Evolutionary conservation across 805 yeast genomes (phyloP).

Genomic region (Brettanomyces sp.): DNA sequence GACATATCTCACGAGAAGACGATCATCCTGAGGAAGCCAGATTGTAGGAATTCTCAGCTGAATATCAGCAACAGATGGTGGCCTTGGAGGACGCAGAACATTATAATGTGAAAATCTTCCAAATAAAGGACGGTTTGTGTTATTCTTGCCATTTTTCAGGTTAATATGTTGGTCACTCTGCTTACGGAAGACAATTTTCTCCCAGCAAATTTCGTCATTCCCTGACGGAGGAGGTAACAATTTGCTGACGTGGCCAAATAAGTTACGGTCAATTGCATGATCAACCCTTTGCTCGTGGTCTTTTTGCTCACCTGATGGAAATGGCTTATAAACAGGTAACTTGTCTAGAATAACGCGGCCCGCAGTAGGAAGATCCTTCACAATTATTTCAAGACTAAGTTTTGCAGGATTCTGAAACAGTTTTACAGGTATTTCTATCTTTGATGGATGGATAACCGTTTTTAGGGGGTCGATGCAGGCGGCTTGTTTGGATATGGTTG

Average conservation of each 20-base stretch:
- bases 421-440: too few relatives aligned
- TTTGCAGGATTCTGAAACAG: too few relatives aligned
- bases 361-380: not conserved
- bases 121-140: conserved; percentile 41
- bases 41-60: conserved; percentile 85
- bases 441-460: too few relatives aligned
- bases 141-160: conserved; percentile 24
- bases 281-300: conserved; percentile 19
- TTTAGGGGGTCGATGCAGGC: too few relatives aligned
- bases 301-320: conserved; percentile 17
- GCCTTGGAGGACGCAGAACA: conserved; percentile 77
- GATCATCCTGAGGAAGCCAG: conserved; percentile 95
- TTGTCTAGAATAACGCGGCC: conserved; percentile 32
- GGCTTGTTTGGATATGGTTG: too few relatives aligned
- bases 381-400: too few relatives aligned
- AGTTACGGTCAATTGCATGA: conserved; percentile 20
- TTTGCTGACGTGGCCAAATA: conserved; percentile 51
- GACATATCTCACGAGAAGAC: conserved; percentile 65
- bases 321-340: conserved; percentile 39
- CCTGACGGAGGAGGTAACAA: conserved; percentile 41
- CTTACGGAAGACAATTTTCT: conserved; percentile 45
- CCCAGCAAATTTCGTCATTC: conserved; percentile 56
- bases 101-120: conserved; percentile 49
- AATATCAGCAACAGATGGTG: conserved; percentile 75
- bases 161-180: conserved; percentile 29